Evolutionary conservation across 2,329 filamentous ascomycete genomes (phyloP).

Genomic region (Aspergillus puulaauensis): DNA sequence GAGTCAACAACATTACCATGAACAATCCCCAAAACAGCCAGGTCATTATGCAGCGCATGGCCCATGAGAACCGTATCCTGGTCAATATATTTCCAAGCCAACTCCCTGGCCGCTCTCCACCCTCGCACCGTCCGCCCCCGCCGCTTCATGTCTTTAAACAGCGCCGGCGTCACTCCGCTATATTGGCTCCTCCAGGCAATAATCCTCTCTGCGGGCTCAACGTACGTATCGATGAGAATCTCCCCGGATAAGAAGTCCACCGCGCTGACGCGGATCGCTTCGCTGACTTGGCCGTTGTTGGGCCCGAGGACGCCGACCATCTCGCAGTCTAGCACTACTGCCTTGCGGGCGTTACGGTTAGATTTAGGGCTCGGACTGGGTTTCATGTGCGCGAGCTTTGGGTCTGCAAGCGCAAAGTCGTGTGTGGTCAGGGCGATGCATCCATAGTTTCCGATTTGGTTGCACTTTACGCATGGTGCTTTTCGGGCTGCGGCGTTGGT

Average conservation of each 20-base stretch:
- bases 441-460: neutral
- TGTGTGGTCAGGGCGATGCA: neutral
- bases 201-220: neutral
- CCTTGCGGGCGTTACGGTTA: neutral
- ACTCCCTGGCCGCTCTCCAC: neutral
- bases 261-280: neutral
- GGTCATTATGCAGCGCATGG: neutral
- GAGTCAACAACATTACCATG: neutral
- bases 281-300: neutral
- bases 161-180: neutral
- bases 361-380: neutral
- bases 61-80: neutral
- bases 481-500: neutral
- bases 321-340: constrained; percentile 4
- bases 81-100: neutral
- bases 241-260: neutral
- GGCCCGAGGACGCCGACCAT: neutral
- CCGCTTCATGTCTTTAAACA: neutral
- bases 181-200: neutral
- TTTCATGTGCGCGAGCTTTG: neutral
- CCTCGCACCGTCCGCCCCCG: neutral
- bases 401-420: neutral
- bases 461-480: neutral
- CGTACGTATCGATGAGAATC: neutral
- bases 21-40: neutral